A percentile compares a stretch with the other conserved stretches of the same genome.
These are phyloP conservation scores for Apophysomyces trapeziformis DNA, from an alignment of 371 early-diverging fungal species.

Conservation along the genomic window DNA sequence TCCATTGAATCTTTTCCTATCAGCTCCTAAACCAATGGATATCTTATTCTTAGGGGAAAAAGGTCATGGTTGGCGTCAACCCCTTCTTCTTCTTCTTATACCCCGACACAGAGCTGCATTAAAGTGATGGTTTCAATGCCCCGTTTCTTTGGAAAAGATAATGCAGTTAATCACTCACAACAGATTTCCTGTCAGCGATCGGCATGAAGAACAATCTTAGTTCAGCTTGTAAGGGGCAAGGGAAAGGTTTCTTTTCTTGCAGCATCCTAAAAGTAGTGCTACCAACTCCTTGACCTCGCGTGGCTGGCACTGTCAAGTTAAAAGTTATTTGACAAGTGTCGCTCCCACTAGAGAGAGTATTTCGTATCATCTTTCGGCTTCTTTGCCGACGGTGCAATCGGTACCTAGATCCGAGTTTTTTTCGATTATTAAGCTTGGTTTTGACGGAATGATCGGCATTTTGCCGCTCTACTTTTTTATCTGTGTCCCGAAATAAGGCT, in stretches of 20 bases:
- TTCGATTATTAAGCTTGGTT: background rate
- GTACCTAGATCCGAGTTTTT: background rate
- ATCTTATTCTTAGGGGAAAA: background rate
- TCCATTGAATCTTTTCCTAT: background rate
- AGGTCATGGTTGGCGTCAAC: background rate
- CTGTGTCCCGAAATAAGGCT: background rate
- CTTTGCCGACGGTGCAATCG: background rate
- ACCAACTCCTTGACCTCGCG: background rate
- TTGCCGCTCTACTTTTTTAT: background rate
- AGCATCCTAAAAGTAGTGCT: background rate
- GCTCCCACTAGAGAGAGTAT: background rate
- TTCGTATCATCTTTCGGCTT: background rate
- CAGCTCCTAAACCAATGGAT: background rate
- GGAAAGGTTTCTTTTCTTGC: background rate
- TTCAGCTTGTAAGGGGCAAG: background rate
- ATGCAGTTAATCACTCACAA: background rate
- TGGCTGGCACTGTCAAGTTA: background rate
- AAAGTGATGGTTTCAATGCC: background rate
- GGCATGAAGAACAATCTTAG: background rate
- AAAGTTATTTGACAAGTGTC: background rate
- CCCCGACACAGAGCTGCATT: background rate
- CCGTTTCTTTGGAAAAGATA: background rate
- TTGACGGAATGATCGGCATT: background rate
- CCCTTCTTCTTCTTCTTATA: background rate
- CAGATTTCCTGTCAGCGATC: slow-evolving; percentile 5